Conservation (phyloP, 768 basidiomycete species). For the Naematelia encephala region DNA sequence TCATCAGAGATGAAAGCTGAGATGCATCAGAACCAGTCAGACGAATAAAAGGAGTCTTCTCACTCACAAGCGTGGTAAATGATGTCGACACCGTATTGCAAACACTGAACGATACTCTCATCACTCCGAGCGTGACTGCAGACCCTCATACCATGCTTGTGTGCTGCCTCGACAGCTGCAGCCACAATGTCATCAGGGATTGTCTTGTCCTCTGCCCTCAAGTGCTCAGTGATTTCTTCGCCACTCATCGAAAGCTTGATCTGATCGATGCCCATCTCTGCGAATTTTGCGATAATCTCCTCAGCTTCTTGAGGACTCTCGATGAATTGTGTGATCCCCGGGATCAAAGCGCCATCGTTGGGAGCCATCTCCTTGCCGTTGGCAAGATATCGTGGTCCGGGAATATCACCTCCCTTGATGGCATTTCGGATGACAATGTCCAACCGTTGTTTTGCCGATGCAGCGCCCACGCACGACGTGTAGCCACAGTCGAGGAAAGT, state of each 20-base stretch:
- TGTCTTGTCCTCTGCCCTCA: slow-evolving; percentile 6
- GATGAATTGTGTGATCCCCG: slow-evolving; percentile 7
- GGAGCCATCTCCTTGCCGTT: slow-evolving; percentile 7
- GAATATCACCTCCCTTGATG: slow-evolving; percentile 5
- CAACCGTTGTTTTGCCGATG: slow-evolving; percentile 5
- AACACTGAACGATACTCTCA: slow-evolving; percentile 6
- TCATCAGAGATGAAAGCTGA: slow-evolving; percentile 8
- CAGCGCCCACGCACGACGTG: slow-evolving; percentile 6
- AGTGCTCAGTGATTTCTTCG: slow-evolving; percentile 8
- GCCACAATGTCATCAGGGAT: slow-evolving; percentile 11
- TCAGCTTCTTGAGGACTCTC: slow-evolving; percentile 2
- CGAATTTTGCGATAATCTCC: not conserved
- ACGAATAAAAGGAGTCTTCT: not conserved
- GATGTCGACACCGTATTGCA: slow-evolving; percentile 12
- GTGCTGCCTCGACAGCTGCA: slow-evolving; percentile 9
- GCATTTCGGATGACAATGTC: slow-evolving; percentile 4
- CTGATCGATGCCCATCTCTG: slow-evolving; percentile 4
- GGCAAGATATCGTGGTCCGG: slow-evolving; percentile 7
- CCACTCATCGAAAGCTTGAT: slow-evolving; percentile 10
- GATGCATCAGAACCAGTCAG: not conserved
- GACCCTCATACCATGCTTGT: slow-evolving; percentile 7
- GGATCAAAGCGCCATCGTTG: not conserved
- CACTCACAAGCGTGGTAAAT: slow-evolving; percentile 7
- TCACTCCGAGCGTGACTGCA: slow-evolving; percentile 11
- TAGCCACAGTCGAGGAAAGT: slow-evolving; percentile 6